Base-by-base conservation (phyloP, 345 rosid species). In the Gynandropsis gynandra region DNA sequence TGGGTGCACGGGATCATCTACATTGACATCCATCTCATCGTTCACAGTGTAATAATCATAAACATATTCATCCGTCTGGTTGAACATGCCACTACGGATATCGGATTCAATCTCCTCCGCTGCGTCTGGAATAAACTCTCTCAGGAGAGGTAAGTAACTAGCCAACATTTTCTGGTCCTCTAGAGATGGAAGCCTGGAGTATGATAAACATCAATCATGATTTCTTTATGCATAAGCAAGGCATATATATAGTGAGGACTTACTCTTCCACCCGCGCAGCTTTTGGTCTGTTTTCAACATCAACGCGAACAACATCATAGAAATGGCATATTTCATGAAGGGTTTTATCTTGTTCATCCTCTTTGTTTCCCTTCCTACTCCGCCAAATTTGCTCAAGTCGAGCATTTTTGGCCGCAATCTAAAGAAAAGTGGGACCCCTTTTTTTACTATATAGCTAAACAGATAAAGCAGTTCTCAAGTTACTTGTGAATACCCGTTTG, bases 371-470 rank as follows among this genome's bases (percentile, higher is more conserved):
- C 45, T 50, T 67, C 50, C 83, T 78, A 45, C 77, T 76, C 62
- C 87, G 67, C 96, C 88, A 85, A 76, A 92, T 78, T 72, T 87
- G 96, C 59, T 84, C 76, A 76, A 92, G 84, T 36, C 86, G 83
- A 61, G 95, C 96, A 87, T 44, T 71, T 42, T 69, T 64, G 40
- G 95, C 79, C 45, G 67, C 59, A 42, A 13, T 40, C 98, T 92
- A 59, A 31, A 20, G 63, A 7, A 37, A 7, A 47, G n/a, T 4
- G 19, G 18, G 54, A 27, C n/a, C 13, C 3, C 50, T 1, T 46
- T 20, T 39, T 58, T 40, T 51, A 16, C 9, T 41, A 24, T 24
- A 24, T 24, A 5, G 29, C 5, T 24, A 24, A 24, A 5, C 2
- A 2, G 36, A 44, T 50, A 40, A 42, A 39, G 15, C 29, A 51